A percentile compares a stretch with the other conserved stretches of the same genome.
These are phyloP conservation scores for Hymenochaete sp. DNA, from an alignment of 1,284 basidiomycete species.

Conservation along the genomic window DNA sequence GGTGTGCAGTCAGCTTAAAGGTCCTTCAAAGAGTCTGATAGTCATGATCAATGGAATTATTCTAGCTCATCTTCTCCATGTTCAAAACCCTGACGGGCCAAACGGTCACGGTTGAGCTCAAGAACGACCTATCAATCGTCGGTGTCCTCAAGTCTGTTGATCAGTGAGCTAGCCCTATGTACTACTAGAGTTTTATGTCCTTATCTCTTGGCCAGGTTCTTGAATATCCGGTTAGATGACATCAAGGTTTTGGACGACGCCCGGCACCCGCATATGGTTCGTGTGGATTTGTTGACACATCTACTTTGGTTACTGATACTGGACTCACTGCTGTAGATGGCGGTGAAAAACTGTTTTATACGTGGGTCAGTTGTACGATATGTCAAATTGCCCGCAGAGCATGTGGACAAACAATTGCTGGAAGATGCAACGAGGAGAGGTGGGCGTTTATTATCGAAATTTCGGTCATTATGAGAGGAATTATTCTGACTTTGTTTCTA, in stretches of 20 bases:
- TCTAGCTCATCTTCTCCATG: conserved; percentile 94
- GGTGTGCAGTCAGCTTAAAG: too few relatives aligned
- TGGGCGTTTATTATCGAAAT: conserved; percentile 29
- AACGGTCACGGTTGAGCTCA: conserved; percentile 94
- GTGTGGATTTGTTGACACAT: conserved; percentile 25
- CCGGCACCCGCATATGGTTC: conserved; percentile 94
- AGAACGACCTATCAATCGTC: conserved; percentile 97
- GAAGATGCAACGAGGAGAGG: conserved; percentile 98
- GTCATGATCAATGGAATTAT: too few relatives aligned
- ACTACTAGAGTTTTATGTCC: conserved; percentile 6
- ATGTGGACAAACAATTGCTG: conserved; percentile 91
- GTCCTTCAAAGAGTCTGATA: too few relatives aligned
- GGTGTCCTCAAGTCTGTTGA: conserved; percentile 97
- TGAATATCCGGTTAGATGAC: conserved; percentile 94
- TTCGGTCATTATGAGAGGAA: conserved; percentile 6
- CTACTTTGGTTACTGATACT: conserved; percentile 7
- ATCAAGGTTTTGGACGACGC: conserved; percentile 91
- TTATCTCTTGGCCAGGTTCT: conserved; percentile 51
- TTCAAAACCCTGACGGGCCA: conserved; percentile 99
- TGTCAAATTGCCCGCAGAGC: conserved; percentile 86
- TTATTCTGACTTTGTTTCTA: conserved; percentile 21
- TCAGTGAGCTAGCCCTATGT: conserved; percentile 75
- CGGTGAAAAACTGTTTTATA: conserved; percentile 98
- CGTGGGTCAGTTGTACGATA: conserved; percentile 97
- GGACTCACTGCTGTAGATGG: conserved; percentile 56